Percentiles rank a stretch among this genome's conserved stretches.
Conservation (phyloP, 2,329 filamentous ascomycete genomes). For the Penicillium italicum region DNA sequence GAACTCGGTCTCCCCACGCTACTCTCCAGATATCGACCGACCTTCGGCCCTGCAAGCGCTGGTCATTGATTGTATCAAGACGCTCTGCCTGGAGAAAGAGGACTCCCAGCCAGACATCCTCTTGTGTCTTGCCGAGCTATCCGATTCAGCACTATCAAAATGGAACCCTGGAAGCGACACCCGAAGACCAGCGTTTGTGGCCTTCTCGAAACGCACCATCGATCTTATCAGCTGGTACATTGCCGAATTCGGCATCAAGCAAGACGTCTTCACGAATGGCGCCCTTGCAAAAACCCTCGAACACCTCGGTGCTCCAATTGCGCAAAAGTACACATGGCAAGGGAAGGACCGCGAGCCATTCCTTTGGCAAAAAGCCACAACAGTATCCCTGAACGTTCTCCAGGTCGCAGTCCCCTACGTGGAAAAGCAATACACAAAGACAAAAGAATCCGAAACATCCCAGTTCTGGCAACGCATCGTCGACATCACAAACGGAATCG, state of each 20-base stretch:
- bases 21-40: conserved; percentile 40
- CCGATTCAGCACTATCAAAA: conserved; percentile 54
- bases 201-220: conserved; percentile 81
- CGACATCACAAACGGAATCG: conserved; percentile 64
- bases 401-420: conserved; percentile 62
- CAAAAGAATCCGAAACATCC: conserved; percentile 43
- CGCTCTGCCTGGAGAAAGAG: conserved; percentile 37
- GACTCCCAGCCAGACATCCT: conserved; percentile 37
- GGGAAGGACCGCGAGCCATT: conserved; percentile 66
- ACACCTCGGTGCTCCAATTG: conserved; percentile 66
- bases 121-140: conserved; percentile 61
- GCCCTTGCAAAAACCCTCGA: conserved; percentile 63
- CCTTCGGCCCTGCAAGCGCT: conserved; percentile 36
- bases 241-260: conserved; percentile 46
- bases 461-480: conserved; percentile 69
- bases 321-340: conserved; percentile 75
- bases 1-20: conserved; percentile 55
- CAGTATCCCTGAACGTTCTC: conserved; percentile 65
- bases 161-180: conserved; percentile 37
- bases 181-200: conserved; percentile 74
- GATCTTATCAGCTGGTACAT: conserved; percentile 54
- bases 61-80: conserved; percentile 35
- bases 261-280: conserved; percentile 66
- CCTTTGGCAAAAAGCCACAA: conserved; percentile 78
- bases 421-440: conserved; percentile 38